Evolutionary conservation across 2,329 filamentous ascomycete genomes (phyloP).

Genomic region (Xylariaceae sp.): DNA sequence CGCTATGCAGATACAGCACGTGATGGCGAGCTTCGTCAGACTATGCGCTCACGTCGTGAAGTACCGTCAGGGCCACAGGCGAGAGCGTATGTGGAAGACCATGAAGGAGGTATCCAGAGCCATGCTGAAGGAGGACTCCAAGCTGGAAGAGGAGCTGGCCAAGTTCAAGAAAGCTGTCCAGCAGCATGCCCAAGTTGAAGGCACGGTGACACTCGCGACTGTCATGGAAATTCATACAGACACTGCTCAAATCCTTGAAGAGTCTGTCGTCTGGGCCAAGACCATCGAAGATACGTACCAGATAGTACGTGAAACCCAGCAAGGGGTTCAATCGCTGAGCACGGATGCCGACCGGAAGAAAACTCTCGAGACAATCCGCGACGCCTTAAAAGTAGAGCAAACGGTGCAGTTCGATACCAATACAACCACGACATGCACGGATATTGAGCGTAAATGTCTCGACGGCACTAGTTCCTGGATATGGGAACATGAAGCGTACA

Average conservation of each 20-base stretch:
- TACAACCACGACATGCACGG: constrained; percentile 22
- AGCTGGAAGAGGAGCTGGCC: constrained; percentile 17
- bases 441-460: constrained; percentile 11
- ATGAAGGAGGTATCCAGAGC: constrained; percentile 18
- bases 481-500: constrained; percentile 14
- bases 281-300: constrained; percentile 10
- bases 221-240: no score
- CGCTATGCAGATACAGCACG: constrained; percentile 14
- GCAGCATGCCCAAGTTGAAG: constrained; percentile 21
- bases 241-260: constrained; percentile 5
- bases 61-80: constrained; percentile 23
- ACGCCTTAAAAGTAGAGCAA: constrained; percentile 14
- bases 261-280: constrained; percentile 12
- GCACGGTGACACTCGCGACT: constrained; percentile 19
- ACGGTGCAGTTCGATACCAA: constrained; percentile 20
- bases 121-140: constrained; percentile 23
- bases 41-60: constrained; percentile 27
- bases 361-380: constrained; percentile 18
- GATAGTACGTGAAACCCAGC: constrained; percentile 17
- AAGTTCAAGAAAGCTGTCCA: constrained; percentile 17
- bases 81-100: constrained; percentile 13
- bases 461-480: constrained; percentile 14
- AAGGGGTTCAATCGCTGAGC: constrained; percentile 16
- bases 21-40: constrained; percentile 26
- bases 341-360: constrained; percentile 18